Conservation (phyloP, 306 rosid genomes). For the Coriaria nepalensis region DNA sequence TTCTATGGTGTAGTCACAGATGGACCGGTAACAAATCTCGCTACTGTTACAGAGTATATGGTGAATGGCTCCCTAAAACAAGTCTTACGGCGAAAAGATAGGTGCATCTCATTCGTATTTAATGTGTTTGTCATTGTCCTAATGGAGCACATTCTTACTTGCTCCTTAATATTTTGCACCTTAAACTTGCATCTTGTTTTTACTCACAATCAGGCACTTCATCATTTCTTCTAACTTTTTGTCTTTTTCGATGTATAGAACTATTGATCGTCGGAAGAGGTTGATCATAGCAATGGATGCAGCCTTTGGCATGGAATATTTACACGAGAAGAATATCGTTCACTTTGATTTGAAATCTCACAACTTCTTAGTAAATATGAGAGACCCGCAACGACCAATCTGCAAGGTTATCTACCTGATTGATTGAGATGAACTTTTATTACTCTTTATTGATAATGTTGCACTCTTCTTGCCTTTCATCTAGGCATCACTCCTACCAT, state of each 20-base stretch:
- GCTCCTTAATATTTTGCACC: too few relatives aligned
- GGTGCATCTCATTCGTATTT: conserved; percentile 7
- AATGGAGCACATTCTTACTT: too few relatives aligned
- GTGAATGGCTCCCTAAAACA: conserved; percentile 24
- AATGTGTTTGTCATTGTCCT: too few relatives aligned
- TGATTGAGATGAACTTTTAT: too few relatives aligned
- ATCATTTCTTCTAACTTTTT: too few relatives aligned
- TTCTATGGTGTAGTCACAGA: conserved; percentile 22
- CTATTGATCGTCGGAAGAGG: conserved; percentile 26
- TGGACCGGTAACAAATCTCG: conserved; percentile 19
- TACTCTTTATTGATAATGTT: too few relatives aligned
- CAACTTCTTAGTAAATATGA: conserved; percentile 26
- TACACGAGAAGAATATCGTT: conserved; percentile 22
- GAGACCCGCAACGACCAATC: conserved; percentile 21
- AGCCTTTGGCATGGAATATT: conserved; percentile 25
- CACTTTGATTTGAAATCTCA: conserved; percentile 30
- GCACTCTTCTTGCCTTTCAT: too few relatives aligned
- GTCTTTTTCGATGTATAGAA: conserved; percentile 15
- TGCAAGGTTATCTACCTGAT: conserved; percentile 14
- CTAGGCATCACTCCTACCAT: too few relatives aligned
- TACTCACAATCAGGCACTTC: too few relatives aligned
- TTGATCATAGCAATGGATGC: conserved; percentile 23
- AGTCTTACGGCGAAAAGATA: conserved; percentile 21
- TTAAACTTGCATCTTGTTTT: too few relatives aligned
- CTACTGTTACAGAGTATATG: conserved; percentile 27